These are phyloP conservation scores for Sugiyamaella neomexicana DNA, from an alignment of 1,139 yeast species.

Conservation along the genomic window DNA sequence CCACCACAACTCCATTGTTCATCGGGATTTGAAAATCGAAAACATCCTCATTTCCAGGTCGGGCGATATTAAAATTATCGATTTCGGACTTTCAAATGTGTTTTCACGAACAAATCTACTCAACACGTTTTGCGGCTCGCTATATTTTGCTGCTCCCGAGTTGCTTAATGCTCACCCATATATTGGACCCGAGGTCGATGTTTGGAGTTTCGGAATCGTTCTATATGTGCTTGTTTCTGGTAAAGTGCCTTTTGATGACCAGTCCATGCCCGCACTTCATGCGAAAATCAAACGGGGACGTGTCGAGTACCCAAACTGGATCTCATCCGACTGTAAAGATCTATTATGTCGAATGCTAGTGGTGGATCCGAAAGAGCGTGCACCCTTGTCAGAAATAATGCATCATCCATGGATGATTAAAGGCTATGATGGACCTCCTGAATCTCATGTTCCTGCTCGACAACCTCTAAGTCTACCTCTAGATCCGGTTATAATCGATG, in stretches of 20 bases:
- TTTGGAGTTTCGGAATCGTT: constrained; percentile 98
- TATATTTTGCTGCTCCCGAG: constrained; percentile 98
- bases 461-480: constrained; percentile 73
- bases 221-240: constrained; percentile 94
- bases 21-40: constrained; percentile 94
- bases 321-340: constrained; percentile 81
- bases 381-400: constrained; percentile 73
- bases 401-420: constrained; percentile 94
- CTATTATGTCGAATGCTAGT: constrained; percentile 86
- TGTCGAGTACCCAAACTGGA: constrained; percentile 85
- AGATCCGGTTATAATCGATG: constrained; percentile 65
- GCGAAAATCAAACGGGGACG: constrained; percentile 91
- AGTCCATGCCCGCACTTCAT: constrained; percentile 86
- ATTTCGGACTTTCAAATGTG: constrained; percentile 90
- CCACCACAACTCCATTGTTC: constrained; percentile 92
- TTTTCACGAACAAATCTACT: constrained; percentile 70
- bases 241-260: constrained; percentile 97
- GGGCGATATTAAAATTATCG: constrained; percentile 94
- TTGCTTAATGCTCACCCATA: constrained; percentile 89
- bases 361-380: constrained; percentile 81
- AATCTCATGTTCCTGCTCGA: constrained; percentile 73
- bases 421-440: constrained; percentile 76
- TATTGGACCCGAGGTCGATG: constrained; percentile 95
- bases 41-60: constrained; percentile 91
- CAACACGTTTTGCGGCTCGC: constrained; percentile 94